Percentiles rank a stretch among this genome's conserved stretches.
Evolutionary conservation across 2,329 filamentous ascomycete species (phyloP).

Genomic region (Penicillium hordei): DNA sequence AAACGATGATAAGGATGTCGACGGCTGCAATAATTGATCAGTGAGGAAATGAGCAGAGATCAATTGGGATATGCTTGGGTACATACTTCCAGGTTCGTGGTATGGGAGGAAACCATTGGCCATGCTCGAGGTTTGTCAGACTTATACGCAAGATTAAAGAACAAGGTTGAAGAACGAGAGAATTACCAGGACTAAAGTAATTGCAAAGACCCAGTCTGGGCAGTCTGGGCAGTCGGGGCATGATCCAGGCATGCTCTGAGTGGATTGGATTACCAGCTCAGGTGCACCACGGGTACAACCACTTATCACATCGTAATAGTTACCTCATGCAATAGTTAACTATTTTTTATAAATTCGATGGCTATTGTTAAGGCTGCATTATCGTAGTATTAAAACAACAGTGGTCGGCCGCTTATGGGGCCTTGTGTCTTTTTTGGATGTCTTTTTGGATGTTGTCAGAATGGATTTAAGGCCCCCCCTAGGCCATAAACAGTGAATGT

Average conservation of each 20-base stretch:
- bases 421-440: no score
- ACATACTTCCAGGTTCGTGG: constrained; percentile 42
- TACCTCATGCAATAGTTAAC: neutral
- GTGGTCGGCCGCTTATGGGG: no score
- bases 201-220: neutral
- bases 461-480: no score
- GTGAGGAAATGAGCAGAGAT: neutral
- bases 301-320: neutral
- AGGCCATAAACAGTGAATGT: neutral
- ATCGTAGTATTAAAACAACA: no score
- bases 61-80: constrained; percentile 1
- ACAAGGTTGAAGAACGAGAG: neutral
- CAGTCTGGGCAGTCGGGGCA: neutral
- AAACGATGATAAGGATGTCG: constrained; percentile 44
- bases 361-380: no score
- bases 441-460: no score
- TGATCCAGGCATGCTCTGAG: neutral
- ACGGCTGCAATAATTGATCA: constrained; percentile 33
- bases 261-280: neutral
- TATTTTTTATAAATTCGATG: no score
- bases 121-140: constrained; percentile 7
- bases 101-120: constrained; percentile 39
- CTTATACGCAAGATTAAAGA: neutral
- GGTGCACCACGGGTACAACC: neutral
- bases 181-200: neutral